These are phyloP conservation scores for Penicillium sp. DNA, from an alignment of 2,329 filamentous ascomycete species.

Conservation along the genomic window DNA sequence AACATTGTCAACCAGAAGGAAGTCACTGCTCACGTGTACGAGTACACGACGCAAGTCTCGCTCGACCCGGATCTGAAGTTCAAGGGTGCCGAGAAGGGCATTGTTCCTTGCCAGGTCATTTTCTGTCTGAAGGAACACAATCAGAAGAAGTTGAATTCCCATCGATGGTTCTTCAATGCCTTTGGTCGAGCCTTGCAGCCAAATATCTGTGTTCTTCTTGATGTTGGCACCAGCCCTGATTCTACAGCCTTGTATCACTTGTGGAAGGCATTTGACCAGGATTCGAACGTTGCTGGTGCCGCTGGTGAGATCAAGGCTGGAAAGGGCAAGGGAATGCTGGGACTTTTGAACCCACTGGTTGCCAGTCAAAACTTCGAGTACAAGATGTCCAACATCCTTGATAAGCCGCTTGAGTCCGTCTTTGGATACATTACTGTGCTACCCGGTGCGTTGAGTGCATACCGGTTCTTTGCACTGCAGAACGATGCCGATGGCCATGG, in stretches of 20 bases:
- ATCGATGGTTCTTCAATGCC: conserved; percentile 99
- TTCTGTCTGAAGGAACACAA: conserved; percentile 99
- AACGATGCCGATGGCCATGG: conserved; percentile 95
- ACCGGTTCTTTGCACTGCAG: conserved; percentile 90
- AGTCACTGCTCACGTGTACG: conserved; percentile 94
- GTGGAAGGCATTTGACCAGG: conserved; percentile 97
- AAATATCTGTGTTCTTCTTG: conserved; percentile 92
- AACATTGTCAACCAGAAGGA: conserved; percentile 95
- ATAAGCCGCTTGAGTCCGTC: conserved; percentile 93
- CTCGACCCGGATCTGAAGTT: conserved; percentile 94
- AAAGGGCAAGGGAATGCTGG: conserved; percentile 76
- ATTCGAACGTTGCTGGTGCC: conserved; percentile 93
- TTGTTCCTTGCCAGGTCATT: conserved; percentile 95
- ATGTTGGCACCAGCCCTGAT: conserved; percentile 90
- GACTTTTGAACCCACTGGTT: conserved; percentile 86
- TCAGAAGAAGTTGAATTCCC: conserved; percentile 93
- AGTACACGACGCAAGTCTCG: conserved; percentile 97
- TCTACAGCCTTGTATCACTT: conserved; percentile 90
- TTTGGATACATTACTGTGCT: conserved; percentile 98
- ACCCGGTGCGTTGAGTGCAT: conserved; percentile 89
- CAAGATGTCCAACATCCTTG: conserved; percentile 98
- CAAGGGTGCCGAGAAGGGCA: conserved; percentile 98
- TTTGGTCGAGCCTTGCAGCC: conserved; percentile 89
- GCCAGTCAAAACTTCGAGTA: conserved; percentile 99
- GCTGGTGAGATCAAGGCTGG: conserved; percentile 98